phyloP scores from a whole-genome alignment of 2,329 filamentous ascomycete species.

The Cyphellophora europaea region DNA sequence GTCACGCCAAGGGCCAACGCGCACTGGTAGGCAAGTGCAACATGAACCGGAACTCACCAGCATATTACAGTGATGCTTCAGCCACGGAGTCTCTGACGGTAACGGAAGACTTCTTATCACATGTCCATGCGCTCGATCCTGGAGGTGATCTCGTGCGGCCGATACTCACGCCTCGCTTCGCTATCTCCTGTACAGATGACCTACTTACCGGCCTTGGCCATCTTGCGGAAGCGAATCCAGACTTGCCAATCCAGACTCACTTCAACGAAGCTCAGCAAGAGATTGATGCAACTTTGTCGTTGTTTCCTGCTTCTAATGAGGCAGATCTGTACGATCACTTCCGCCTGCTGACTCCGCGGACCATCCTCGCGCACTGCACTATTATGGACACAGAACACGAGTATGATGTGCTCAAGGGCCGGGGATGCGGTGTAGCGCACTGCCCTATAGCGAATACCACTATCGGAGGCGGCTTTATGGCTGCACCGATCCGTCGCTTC shows the following conservation, averaged over 20 bases:
- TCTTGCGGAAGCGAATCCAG: constrained; percentile 36
- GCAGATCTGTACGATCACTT: constrained; percentile 50
- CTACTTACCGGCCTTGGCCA: constrained; percentile 45
- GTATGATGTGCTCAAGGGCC: constrained; percentile 32
- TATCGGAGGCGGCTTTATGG: constrained; percentile 48
- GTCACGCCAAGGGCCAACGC: constrained; percentile 45
- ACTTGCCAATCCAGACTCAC: constrained; percentile 51
- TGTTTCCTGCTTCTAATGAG: constrained; percentile 46
- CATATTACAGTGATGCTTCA: constrained; percentile 21
- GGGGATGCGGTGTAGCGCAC: constrained; percentile 48
- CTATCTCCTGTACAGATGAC: constrained; percentile 45
- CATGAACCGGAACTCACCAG: constrained; percentile 43
- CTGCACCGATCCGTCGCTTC: constrained; percentile 46
- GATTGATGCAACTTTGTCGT: constrained; percentile 38
- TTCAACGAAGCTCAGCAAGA: constrained; percentile 55
- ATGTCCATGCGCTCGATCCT: constrained; percentile 37
- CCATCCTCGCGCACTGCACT: constrained; percentile 56
- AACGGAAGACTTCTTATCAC: constrained; percentile 22
- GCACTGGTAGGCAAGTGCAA: constrained; percentile 55
- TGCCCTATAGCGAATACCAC: constrained; percentile 54
- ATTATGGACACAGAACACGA: constrained; percentile 44
- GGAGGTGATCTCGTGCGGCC: constrained; percentile 32
- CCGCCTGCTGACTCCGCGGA: constrained; percentile 40
- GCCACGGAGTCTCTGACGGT: constrained; percentile 12
- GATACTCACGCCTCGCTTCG: constrained; percentile 47